Percentiles rank a stretch among this genome's conserved stretches.
Conservation (phyloP, 495 filamentous ascomycete species). For the Astrothelium subdiscretum region DNA sequence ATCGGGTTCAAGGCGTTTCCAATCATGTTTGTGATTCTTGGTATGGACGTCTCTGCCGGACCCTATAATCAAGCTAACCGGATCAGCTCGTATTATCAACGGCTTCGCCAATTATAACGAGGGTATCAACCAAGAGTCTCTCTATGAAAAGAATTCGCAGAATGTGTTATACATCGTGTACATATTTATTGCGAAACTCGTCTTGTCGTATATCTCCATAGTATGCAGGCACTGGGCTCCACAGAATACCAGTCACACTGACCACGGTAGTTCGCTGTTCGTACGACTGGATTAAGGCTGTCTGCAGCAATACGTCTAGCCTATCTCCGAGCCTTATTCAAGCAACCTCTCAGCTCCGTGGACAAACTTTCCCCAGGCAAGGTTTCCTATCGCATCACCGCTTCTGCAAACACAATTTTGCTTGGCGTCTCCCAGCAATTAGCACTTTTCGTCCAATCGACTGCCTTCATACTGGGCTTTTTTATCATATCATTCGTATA, state of each 20-base stretch:
- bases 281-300: constrained; percentile 23
- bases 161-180: constrained; percentile 40
- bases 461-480: constrained; percentile 20
- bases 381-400: constrained; percentile 24
- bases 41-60: background rate
- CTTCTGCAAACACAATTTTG: constrained; percentile 23
- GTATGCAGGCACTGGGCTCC: constrained; percentile 24
- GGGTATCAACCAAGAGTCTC: constrained; percentile 21
- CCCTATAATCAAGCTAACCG: background rate
- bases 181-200: constrained; percentile 49
- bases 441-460: constrained; percentile 19
- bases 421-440: constrained; percentile 24
- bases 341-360: constrained; percentile 20
- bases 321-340: constrained; percentile 23
- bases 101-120: constrained; percentile 2
- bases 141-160: constrained; percentile 1
- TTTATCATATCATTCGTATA: constrained; percentile 24
- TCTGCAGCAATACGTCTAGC: constrained; percentile 23
- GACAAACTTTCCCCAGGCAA: constrained; percentile 25
- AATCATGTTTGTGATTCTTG: constrained; percentile 5
- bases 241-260: background rate
- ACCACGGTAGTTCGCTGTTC: constrained; percentile 16
- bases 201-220: constrained; percentile 44
- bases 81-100: constrained; percentile 3
- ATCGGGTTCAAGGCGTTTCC: constrained; percentile 13